Evolutionary conservation across 805 yeast species (phyloP).

Genomic region (Starmerella gropengiesseri): DNA sequence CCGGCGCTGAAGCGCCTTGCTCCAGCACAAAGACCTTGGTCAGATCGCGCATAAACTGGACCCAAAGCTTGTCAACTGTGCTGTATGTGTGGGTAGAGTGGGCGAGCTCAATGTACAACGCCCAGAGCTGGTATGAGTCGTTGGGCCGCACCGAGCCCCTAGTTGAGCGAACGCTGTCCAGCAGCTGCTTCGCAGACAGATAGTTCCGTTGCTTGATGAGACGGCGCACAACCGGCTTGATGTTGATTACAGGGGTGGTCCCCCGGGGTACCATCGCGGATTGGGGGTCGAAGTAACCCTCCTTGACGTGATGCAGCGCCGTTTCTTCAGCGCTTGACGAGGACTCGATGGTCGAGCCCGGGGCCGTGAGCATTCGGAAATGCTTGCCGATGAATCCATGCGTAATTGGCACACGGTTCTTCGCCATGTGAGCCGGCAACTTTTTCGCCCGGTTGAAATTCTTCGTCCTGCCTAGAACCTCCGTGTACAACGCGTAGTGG

Average conservation of each 20-base stretch:
- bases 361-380: constrained; percentile 19
- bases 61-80: constrained; percentile 16
- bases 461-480: constrained; percentile 14
- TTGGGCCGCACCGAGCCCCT: constrained; percentile 1
- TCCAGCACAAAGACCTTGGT: constrained; percentile 7
- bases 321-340: constrained; percentile 11
- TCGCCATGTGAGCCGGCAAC: constrained; percentile 16
- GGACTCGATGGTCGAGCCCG: constrained; percentile 10
- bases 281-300: constrained; percentile 24
- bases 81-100: constrained; percentile 1
- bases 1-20: background rate
- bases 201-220: constrained; percentile 16
- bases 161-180: constrained; percentile 12
- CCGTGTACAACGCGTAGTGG: constrained; percentile 25
- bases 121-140: constrained; percentile 13
- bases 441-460: constrained; percentile 15
- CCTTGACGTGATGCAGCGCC: constrained; percentile 14
- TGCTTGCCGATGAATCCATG: constrained; percentile 23
- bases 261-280: constrained; percentile 25
- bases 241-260: constrained; percentile 22
- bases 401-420: constrained; percentile 18
- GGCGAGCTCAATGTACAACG: constrained; percentile 18
- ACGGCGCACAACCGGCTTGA: constrained; percentile 22
- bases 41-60: constrained; percentile 10
- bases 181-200: constrained; percentile 21